Evolutionary conservation across 2,329 filamentous ascomycete species (phyloP), one percentile per base, ranked within the genome.

Genomic region (Aspergillus sp.): DNA sequence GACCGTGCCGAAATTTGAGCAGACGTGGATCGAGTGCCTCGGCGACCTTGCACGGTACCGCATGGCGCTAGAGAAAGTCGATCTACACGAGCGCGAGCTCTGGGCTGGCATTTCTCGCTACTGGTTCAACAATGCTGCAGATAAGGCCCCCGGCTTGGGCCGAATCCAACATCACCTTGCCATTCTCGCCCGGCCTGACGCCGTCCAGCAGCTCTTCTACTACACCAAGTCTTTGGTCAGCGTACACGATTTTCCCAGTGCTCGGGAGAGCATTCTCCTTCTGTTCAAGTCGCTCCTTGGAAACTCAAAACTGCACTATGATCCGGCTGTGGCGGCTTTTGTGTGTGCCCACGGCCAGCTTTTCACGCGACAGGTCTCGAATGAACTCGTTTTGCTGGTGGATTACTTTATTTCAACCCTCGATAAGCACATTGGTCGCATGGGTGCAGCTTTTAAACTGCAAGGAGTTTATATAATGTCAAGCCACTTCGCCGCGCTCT

Each of bases 11-110:
- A 69, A 74, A 0, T 95, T 93, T 43, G 74, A 82, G 32, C 82
- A 91, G 36, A 94, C 84, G 0, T 96, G 89, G 89, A 84, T 93
- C 6, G 89, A 95, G 44, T 95, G 88, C 33, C 63, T 96, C 0
- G 89, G 89, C 0, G 88, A 96, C 50, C 60, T 96, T 0, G 82
- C 80, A 0, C 69, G 88, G 13, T 95, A 93, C 47, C 69, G 80
- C 1, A 95, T 95, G 86, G 86, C 86, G 0, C 86, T 95, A 27
- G 88, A 95, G 53, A 82, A 93, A 25, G 75, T 82, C 15, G 80
- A 91, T 40, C 69, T 82, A 13, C 61, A 72, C 2, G 82, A 89
- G 34, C 67, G 82, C 1, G 84, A 93, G 30, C 74, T 78, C 0
- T 96, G 89, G 89, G 83, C 82, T 0, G 71, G 72, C 0, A 83